Base-by-base conservation (phyloP, 768 basidiomycete species). In the Kwoniella dendrophila region DNA sequence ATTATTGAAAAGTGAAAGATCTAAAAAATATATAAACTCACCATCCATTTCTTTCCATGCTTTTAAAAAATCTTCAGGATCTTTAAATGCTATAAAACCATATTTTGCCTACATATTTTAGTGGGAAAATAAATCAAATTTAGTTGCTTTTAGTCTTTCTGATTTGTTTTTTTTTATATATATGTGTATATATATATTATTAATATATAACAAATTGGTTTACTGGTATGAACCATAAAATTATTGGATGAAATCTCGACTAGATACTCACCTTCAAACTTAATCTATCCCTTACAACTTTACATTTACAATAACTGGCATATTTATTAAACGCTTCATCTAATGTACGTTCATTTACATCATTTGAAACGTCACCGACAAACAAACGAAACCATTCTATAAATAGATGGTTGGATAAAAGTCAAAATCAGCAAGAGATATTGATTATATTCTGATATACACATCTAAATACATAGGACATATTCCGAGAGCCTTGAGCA, bases 21-120 rank as follows among this genome's bases (percentile, higher is more conserved):
- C 22, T 8, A 56, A 10, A 50, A 30, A 49, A 43, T 16, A 1
- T 18, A 41, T 6, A 0, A 16, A 77, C 89, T 34, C 69, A 90
- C 94, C 95, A 79, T 97, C 93, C 94, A 96, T 98, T 79, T 98
- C 94, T 78, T 97, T 97, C 95, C 95, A 99, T 18, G 95, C 95
- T 76, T 87, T 94, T 59, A 99, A 78, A 79, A 98, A 97, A 78
- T 99, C 96, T 80, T 99, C 96, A 0, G 96, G 96, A 74, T 98
- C 96, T 44, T 90, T 91, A 80, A 98, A 99, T 1, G 92, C 92
- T 27, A 98, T 92, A 74, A 99, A 99, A 3, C 94, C 96, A 74
- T 88, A 99, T 78, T 91, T 96, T 0, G 95, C 94, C 92, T 95
- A 58, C 11, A 8, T 36, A 36, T 8, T 36, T n/a, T 44, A 11